A percentile compares a stretch with the other conserved stretches of the same genome.
Conservation (phyloP, 2,329 filamentous ascomycete species). For the Talaromyces marneffei region DNA sequence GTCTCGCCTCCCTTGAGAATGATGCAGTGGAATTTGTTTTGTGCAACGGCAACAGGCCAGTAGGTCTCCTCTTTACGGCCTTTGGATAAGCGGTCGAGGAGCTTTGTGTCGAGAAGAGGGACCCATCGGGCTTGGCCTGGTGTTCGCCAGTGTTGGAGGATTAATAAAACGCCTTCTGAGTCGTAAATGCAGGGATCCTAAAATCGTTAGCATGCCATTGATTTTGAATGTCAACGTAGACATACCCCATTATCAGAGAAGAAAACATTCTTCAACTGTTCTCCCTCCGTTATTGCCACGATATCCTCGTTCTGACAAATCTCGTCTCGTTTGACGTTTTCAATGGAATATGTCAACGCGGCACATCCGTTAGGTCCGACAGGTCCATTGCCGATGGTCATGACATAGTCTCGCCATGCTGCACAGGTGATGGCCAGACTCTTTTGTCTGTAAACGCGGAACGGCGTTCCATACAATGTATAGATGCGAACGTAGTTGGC, state of each 20-base stretch:
- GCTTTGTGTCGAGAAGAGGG: constrained; percentile 82
- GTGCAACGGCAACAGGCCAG: constrained; percentile 90
- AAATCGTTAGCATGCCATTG: constrained; percentile 13
- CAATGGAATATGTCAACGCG: constrained; percentile 80
- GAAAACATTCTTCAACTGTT: constrained; percentile 73
- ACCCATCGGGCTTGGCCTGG: constrained; percentile 84
- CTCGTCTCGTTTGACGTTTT: constrained; percentile 89
- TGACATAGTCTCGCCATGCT: constrained; percentile 91
- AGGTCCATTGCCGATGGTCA: constrained; percentile 90
- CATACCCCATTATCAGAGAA: constrained; percentile 85
- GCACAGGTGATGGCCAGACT: constrained; percentile 89
- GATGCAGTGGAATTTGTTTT: constrained; percentile 94
- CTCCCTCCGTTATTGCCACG: constrained; percentile 71
- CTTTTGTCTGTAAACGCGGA: constrained; percentile 86
- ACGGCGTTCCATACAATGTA: constrained; percentile 85
- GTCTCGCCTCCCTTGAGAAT: constrained; percentile 93
- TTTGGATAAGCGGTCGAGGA: constrained; percentile 71
- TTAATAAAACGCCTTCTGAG: constrained; percentile 78
- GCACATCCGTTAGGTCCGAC: constrained; percentile 71
- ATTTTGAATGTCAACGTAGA: constrained; percentile 1
- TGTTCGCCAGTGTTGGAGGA: constrained; percentile 83
- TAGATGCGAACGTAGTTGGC: constrained; percentile 87
- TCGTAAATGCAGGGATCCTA: constrained; percentile 96
- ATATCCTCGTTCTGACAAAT: constrained; percentile 93
- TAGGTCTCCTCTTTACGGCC: constrained; percentile 86